Evolutionary conservation across 202 grass and related monocot genomes (phyloP).

Genomic region (Cymbopogon flexuosus): DNA sequence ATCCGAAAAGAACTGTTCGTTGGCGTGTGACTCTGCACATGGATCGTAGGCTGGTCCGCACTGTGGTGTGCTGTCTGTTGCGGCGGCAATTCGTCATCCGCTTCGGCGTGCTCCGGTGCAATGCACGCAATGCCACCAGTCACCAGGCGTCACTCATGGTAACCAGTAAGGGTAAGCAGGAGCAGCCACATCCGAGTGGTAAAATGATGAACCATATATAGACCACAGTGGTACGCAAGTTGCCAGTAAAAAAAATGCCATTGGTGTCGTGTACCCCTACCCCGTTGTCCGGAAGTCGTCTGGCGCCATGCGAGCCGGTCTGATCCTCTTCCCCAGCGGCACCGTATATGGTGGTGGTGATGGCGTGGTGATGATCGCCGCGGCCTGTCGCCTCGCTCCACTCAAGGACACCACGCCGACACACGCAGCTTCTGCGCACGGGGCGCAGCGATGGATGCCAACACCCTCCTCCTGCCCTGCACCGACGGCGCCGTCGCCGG

Average conservation of each 20-base stretch:
- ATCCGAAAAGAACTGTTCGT: not conserved
- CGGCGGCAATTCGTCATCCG: not conserved
- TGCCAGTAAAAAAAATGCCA: not conserved
- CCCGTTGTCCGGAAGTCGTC: not conserved
- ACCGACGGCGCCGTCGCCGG: conserved; percentile 38
- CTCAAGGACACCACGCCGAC: not conserved
- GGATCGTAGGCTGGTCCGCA: not conserved
- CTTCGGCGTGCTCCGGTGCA: not conserved
- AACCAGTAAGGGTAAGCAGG: not conserved
- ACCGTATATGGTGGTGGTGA: no score
- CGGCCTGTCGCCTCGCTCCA: not conserved
- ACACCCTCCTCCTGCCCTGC: conserved; percentile 36
- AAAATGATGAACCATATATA: not conserved
- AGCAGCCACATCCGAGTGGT: not conserved
- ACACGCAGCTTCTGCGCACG: not conserved
- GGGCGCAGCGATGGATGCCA: not conserved
- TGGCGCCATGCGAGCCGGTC: conserved; percentile 8
- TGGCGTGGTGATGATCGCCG: no score
- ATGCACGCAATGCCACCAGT: not conserved
- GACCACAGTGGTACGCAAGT: not conserved
- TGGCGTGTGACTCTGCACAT: not conserved
- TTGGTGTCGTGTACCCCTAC: not conserved
- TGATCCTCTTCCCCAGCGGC: not conserved
- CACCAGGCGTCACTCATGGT: not conserved
- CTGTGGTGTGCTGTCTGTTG: not conserved